phyloP scores from a whole-genome alignment of 177 flowering plant species.

The Vitis hybrid region DNA sequence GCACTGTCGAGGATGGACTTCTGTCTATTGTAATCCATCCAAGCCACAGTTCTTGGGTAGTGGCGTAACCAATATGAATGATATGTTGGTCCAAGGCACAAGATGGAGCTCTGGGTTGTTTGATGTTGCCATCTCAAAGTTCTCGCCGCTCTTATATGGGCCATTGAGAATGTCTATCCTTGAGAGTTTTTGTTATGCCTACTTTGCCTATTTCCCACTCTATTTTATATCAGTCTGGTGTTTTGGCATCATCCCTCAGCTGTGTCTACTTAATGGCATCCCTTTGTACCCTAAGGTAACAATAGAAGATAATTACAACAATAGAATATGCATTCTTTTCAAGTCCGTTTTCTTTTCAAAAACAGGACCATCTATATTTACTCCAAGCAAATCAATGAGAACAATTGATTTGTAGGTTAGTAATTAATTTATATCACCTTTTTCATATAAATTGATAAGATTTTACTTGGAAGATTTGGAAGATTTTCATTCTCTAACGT shows the following conservation, averaged over 20 bases:
- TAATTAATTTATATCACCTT: too few species aligned
- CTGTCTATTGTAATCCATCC: conserved; percentile 38
- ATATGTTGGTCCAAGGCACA: conserved; percentile 37
- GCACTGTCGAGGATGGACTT: conserved; percentile 59
- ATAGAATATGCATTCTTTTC: too few species aligned
- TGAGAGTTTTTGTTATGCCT: conserved; percentile 42
- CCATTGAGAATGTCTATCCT: conserved; percentile 33
- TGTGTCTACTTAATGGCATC: conserved; percentile 47
- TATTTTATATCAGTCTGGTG: conserved; percentile 26
- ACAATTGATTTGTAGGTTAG: too few species aligned
- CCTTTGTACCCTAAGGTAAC: conserved; percentile 31
- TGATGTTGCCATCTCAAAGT: conserved; percentile 46
- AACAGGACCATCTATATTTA: too few species aligned
- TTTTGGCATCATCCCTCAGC: conserved; percentile 45
- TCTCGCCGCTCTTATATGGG: conserved; percentile 46
- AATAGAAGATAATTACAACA: too few species aligned
- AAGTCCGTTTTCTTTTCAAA: too few species aligned
- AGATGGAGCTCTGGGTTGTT: conserved; percentile 55
- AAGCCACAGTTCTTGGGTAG: conserved; percentile 57
- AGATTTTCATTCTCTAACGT: too few species aligned
- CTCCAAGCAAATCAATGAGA: too few species aligned
- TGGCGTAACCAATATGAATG: conserved; percentile 36
- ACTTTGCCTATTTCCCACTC: conserved; percentile 28
- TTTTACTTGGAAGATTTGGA: too few species aligned
- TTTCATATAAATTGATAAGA: too few species aligned